Percentiles rank a stretch among this genome's conserved stretches.
Evolutionary conservation across 106 monocot genomes (phyloP).

Genomic region (Dendrobium huoshanense): DNA sequence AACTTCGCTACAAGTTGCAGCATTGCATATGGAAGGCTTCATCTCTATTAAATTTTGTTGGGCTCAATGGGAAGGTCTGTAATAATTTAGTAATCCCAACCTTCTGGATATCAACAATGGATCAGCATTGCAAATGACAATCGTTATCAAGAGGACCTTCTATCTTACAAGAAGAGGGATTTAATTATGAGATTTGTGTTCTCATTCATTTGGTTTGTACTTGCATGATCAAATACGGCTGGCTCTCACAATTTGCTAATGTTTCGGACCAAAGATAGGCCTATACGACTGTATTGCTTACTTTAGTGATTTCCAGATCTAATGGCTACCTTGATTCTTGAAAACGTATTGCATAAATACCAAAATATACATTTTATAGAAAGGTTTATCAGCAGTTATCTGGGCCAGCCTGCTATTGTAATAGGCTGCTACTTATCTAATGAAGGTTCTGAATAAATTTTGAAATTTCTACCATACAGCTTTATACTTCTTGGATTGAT

Average conservation of each 20-base stretch:
- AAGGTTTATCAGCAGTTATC: not conserved
- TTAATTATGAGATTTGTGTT: not conserved
- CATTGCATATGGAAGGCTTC: no score
- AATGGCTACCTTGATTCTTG: not conserved
- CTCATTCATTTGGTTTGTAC: not conserved
- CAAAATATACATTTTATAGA: not conserved
- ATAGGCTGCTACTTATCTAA: not conserved
- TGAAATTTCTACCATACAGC: not conserved
- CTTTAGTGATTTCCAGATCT: not conserved
- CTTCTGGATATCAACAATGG: not conserved
- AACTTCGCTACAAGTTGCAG: no score
- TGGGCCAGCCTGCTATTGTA: not conserved
- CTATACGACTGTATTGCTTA: not conserved
- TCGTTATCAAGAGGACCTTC: not conserved
- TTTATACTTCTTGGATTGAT: not conserved
- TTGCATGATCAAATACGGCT: not conserved
- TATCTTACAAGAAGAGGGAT: not conserved
- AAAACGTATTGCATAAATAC: not conserved
- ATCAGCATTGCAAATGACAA: not conserved
- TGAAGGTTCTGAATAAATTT: not conserved
- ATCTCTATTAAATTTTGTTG: no score
- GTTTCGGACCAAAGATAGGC: not conserved
- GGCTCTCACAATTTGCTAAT: not conserved
- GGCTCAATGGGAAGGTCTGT: no score
- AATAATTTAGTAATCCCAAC: no score